Evolutionary conservation across 208 protist genomes (phyloP), one percentile per base, ranked within the genome.

Genomic region (Tritrichomonas musculus): DNA sequence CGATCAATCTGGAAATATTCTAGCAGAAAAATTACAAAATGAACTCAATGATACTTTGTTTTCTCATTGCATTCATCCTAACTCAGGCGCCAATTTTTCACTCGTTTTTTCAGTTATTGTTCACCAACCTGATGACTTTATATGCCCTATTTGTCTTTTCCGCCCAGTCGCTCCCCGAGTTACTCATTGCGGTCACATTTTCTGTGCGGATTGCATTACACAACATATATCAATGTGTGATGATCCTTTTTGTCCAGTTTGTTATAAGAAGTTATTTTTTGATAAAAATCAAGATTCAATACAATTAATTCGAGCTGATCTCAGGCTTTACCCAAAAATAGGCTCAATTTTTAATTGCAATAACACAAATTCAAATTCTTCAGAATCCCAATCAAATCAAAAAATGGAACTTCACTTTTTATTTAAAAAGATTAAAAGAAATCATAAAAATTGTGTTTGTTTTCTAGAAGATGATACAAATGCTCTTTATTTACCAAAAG

Each of bases 71-170:
- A 27, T 88, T 13, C 47, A 57, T 57, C 41, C 77, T 57, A 39
- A 30, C 39, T 60, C 77, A 55, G 77, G 77, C 1, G 27, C 44
- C 17, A 27, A 88, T 17, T 88, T 25, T 25, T 20, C 33, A 27
- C 41, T 88, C 20, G 5, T 88, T 55, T 88, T 60, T 30, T 88
- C 47, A 39, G 77, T 57, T 14, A 88, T 88, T 39, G 41, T 47
- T 53, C 77, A 88, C 22, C 47, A 57, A 57, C 47, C 77, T 17
- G 44, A 49, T 20, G 77, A 88, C 57, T 88, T 39, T 57, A 47
- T 88, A 2, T 88, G 77, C 30, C 77, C 77, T 13, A 88, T 88
- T 53, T 88, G 77, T 88, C 47, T 88, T 39, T 88, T 88, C 30
- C 25, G 13, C 1, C 77, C 77, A 53, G 41, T 53, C 41, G 77